phyloP scores from a whole-genome alignment of 345 rosid species.

The Firmiana major region DNA sequence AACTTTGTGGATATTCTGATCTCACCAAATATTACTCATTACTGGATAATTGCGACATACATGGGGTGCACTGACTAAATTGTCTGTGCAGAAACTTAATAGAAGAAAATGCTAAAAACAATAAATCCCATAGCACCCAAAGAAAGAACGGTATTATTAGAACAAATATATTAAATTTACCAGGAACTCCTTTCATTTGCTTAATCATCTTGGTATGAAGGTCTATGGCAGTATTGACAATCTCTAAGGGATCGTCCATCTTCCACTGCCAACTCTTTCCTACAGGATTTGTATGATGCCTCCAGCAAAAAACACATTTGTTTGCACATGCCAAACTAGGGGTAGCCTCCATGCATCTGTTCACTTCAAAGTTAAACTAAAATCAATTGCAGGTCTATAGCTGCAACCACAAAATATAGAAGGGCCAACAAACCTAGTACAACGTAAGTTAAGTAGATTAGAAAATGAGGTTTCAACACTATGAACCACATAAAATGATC shows the following conservation, averaged over 20 bases:
- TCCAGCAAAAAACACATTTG: constrained; percentile 99
- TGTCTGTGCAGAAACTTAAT: neutral
- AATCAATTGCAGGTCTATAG: constrained; percentile 4
- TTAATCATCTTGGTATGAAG: constrained; percentile 90
- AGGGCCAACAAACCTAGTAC: neutral
- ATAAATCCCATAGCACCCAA: neutral
- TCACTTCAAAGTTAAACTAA: constrained; percentile 5
- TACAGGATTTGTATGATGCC: constrained; percentile 98
- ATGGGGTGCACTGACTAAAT: neutral
- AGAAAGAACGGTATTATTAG: neutral
- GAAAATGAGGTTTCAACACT: neutral
- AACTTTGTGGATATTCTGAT: neutral
- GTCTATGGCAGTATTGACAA: constrained; percentile 80
- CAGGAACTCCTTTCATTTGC: constrained; percentile 99
- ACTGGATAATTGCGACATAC: neutral
- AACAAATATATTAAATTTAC: constrained; percentile 34
- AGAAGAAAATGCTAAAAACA: neutral
- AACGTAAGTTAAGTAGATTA: neutral
- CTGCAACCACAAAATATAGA: neutral
- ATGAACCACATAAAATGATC: neutral
- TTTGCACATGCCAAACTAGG: constrained; percentile 99
- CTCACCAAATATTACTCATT: neutral
- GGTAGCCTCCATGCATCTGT: constrained; percentile 97
- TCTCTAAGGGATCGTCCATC: constrained; percentile 91
- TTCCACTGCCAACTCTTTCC: constrained; percentile 99